Conservation (phyloP, 2,329 filamentous ascomycete genomes). For the Plectosphaerella plurivora region DNA sequence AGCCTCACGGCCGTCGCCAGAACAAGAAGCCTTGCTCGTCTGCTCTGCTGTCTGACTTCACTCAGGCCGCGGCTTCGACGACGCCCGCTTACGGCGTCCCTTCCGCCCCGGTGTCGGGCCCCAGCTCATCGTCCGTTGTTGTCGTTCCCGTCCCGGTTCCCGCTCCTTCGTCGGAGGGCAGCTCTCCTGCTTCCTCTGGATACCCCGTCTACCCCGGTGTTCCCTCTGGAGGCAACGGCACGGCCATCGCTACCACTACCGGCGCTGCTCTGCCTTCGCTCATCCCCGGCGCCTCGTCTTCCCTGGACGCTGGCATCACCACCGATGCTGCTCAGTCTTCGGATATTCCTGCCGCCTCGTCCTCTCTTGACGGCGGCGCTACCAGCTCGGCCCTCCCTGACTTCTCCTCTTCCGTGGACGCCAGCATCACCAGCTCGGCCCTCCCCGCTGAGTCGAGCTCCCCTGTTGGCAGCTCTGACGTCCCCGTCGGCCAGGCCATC, state of each 20-base stretch:
- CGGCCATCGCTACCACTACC: too few relatives aligned
- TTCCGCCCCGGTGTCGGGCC: too few relatives aligned
- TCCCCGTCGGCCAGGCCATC: neutral
- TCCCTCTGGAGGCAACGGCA: too few relatives aligned
- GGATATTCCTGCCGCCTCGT: slow-evolving; percentile 1
- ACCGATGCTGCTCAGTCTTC: neutral
- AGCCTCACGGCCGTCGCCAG: slow-evolving; percentile 6
- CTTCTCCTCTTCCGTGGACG: neutral
- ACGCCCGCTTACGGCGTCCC: too few relatives aligned
- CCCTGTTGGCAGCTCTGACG: neutral
- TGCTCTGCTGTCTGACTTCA: too few relatives aligned
- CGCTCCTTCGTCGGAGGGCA: neutral
- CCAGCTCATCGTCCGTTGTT: too few relatives aligned
- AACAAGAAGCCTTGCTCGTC: slow-evolving; percentile 3
- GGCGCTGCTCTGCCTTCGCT: too few relatives aligned
- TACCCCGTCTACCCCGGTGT: too few relatives aligned
- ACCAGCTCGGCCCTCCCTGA: slow-evolving; percentile 7
- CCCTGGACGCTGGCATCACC: neutral
- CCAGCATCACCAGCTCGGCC: slow-evolving; percentile 4
- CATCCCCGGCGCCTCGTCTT: too few relatives aligned
- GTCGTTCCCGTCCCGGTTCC: too few relatives aligned
- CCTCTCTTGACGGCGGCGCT: slow-evolving; percentile 6
- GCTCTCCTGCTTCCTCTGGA: slow-evolving; percentile 1
- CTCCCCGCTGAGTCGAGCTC: neutral
- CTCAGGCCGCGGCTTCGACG: too few relatives aligned